Evolutionary conservation across 768 basidiomycete species (phyloP).

Genomic region (Russula foetens): DNA sequence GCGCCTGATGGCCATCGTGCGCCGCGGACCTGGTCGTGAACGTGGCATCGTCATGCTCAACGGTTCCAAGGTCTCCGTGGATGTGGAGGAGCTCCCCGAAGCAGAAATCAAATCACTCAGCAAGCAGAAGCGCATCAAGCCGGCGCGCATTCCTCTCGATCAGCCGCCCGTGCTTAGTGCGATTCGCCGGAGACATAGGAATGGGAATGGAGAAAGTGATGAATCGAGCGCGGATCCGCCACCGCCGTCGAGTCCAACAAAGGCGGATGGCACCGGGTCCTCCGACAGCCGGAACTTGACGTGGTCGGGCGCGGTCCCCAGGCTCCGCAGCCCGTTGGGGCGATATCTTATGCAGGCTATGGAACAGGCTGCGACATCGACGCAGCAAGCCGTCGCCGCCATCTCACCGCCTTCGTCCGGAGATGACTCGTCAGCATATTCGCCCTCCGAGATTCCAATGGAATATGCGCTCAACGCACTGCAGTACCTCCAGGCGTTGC

Average conservation of each 20-base stretch:
- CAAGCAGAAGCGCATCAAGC: slow-evolving; percentile 82
- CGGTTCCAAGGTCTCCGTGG: slow-evolving; percentile 74
- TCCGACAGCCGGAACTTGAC: slow-evolving; percentile 23
- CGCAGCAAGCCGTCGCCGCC: slow-evolving; percentile 71
- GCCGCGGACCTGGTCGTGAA: slow-evolving; percentile 59
- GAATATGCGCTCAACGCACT: slow-evolving; percentile 79
- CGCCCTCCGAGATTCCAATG: slow-evolving; percentile 60
- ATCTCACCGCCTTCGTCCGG: slow-evolving; percentile 49
- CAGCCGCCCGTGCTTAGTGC: slow-evolving; percentile 78
- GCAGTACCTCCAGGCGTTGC: slow-evolving; percentile 67
- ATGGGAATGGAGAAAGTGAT: slow-evolving; percentile 54
- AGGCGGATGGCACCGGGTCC: slow-evolving; percentile 8
- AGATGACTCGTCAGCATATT: slow-evolving; percentile 37
- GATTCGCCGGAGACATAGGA: slow-evolving; percentile 59
- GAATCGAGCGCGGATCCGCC: slow-evolving; percentile 15
- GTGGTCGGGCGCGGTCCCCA: slow-evolving; percentile 51
- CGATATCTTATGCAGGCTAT: slow-evolving; percentile 69
- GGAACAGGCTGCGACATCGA: slow-evolving; percentile 64
- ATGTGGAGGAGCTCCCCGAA: slow-evolving; percentile 83
- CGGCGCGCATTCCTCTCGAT: slow-evolving; percentile 82
- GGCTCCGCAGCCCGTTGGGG: slow-evolving; percentile 59
- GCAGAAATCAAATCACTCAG: slow-evolving; percentile 75
- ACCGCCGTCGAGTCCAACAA: slow-evolving; percentile 8
- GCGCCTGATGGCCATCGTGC: slow-evolving; percentile 62
- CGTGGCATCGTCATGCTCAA: slow-evolving; percentile 85